Base-by-base conservation (phyloP, 225 moss, liverwort and hornwort species). In the Lunularia cruciata region DNA sequence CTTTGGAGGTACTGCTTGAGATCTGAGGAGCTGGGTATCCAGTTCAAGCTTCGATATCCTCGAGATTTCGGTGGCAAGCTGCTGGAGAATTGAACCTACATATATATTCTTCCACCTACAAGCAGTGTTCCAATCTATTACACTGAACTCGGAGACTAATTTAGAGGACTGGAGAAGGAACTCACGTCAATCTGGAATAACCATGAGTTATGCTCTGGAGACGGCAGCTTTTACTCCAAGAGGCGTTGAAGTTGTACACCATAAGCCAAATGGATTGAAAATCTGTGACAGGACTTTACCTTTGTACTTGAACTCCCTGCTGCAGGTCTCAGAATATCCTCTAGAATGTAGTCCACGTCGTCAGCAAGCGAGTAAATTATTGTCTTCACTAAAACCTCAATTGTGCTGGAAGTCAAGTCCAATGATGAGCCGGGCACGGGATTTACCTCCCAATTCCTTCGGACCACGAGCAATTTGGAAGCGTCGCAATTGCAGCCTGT, bases 1-100 rank as follows among this genome's bases (percentile, higher is more conserved):
- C 68, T 69, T 0, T 56, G 68, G 68, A 56, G n/a, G n/a, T 56
- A 69, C 37, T 69, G 68, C 54, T 22, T 56, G 39, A 25, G 68
- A 26, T 69, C 55, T 8, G 68, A 69, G 31, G 68, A 56, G 28
- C 20, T 69, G 38, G 28, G 15, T 25, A 25, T 15, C 14, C 38
- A 37, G 7, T 66, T 49, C 65, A 66, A 22, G n/a, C 48, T 49
- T 32, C 48, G 18, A 0, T 48, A 33, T 34, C 65, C 65, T 10
- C 47, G 65, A 66, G 47, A 31, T 34, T 35, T 67, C n/a, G 48
- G 67, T 13, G 63, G 46, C 19, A 64, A 46, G 46, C 42, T 64
- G 63, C 14, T 64, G 6, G 58, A 35, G n/a, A n/a, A n/a, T n/a
- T n/a, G n/a, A n/a, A n/a, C n/a, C n/a, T n/a, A n/a, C n/a, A n/a